Evolutionary conservation across 371 early-diverging fungal species (phyloP), one percentile per base, ranked within the genome.

Genomic region (Blastocladiella emersonii): DNA sequence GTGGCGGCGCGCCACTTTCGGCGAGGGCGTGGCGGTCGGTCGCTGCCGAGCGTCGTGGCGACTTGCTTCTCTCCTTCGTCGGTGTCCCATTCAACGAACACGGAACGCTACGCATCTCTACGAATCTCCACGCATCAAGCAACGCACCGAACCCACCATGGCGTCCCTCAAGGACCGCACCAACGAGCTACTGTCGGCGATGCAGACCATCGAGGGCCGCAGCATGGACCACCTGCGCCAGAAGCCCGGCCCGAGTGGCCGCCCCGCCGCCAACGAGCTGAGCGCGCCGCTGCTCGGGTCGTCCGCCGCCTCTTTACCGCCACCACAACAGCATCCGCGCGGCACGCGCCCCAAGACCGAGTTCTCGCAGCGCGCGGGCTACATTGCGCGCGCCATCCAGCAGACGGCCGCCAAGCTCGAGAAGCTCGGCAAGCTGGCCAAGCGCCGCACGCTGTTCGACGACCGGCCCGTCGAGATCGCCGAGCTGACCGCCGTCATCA

Each of bases 401-500:
- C 71, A 66, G 36, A 81, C 81, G 25, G 75, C 85, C n/a, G 75
- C 70, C 6, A 87, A 86, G 66, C 70, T 87, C 45, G 79, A 85
- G 59, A 83, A 87, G 64, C 70, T 87, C 15, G 82, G 84, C 17
- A 79, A 72, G 71, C 65, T 87, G 72, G 87, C 86, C 39, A 87
- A 85, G 65, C 76, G 85, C 64, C 83, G 81, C 70, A 83, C 86
- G 1, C 63, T 85, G 44, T 87, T 87, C 66, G 87, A 87, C 61
- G 87, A 87, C 66, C 78, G 80, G 60, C 85, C 87, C 7, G 79
- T 82, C 2, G 87, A 87, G 66, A 86, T 87, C 65, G 79, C 79
- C 86, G 90, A 92, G 73, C 78, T 97, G 69, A 92, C 93, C 27
- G 84, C 83, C 70, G 84, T 90, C 57, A 93, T 95, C 68, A 95